phyloP scores from a whole-genome alignment of 2,329 filamentous ascomycete species.

The Didymella lethalis region DNA sequence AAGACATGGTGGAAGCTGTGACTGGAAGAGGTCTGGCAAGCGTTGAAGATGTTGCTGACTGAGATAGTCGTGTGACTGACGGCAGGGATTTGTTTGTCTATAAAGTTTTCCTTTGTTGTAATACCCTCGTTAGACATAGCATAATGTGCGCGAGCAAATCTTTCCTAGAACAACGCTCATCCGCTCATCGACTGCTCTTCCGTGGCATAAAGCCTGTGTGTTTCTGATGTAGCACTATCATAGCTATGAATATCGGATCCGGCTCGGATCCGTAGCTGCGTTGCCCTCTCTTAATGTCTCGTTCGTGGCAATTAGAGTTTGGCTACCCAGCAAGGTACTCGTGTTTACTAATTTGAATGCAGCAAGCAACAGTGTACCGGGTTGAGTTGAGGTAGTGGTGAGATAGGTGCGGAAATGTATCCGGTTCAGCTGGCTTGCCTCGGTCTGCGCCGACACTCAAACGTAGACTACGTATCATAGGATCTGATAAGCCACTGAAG shows the following conservation, averaged over 20 bases:
- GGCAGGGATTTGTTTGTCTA: neutral
- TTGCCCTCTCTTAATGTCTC: neutral
- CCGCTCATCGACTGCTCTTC: neutral
- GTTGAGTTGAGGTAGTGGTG: neutral
- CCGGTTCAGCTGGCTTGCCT: slow-evolving; percentile 1
- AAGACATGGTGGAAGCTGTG: neutral
- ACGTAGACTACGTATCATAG: neutral
- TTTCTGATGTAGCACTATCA: neutral
- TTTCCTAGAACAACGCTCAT: neutral
- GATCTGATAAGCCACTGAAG: neutral
- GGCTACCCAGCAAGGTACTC: neutral
- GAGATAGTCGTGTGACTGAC: neutral
- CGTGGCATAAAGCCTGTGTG: neutral
- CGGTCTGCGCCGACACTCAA: neutral
- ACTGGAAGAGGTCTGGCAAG: neutral
- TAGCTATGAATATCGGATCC: neutral
- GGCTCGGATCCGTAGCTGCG: neutral
- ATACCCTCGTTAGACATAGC: slow-evolving; percentile 10
- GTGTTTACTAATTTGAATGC: neutral
- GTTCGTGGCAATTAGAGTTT: neutral
- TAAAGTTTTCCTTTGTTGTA: neutral
- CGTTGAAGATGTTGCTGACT: neutral
- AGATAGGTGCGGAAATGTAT: slow-evolving; percentile 4
- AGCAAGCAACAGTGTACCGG: slow-evolving; percentile 1
- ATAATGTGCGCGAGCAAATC: neutral